These are phyloP conservation scores for Flaveria robusta DNA, from an alignment of 129 eudicot species.

Conservation along the genomic window DNA sequence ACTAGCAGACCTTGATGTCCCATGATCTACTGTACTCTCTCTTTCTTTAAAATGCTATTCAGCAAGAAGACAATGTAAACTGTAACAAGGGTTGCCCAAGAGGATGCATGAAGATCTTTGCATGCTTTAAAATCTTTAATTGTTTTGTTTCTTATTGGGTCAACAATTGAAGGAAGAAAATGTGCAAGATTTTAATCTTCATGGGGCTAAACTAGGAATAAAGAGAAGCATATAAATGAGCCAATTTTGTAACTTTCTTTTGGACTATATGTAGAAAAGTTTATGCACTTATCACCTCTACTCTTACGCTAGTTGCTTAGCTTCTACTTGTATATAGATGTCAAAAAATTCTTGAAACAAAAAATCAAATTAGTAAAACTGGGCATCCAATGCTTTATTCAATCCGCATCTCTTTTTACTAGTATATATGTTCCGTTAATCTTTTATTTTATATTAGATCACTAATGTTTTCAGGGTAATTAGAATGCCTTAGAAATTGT, in stretches of 20 bases:
- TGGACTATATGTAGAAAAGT: slow-evolving; percentile 40
- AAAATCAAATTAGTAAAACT: background rate
- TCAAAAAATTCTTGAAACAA: background rate
- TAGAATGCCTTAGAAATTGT: no score
- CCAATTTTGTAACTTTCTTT: slow-evolving; percentile 48
- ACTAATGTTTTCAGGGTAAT: background rate
- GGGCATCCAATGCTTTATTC: slow-evolving; percentile 21
- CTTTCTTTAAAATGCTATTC: no score
- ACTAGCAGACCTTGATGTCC: slow-evolving; percentile 13
- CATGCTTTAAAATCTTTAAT: slow-evolving; percentile 21
- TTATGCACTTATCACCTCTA: slow-evolving; percentile 31
- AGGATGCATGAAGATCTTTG: slow-evolving; percentile 26
- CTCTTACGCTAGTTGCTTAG: slow-evolving; percentile 12
- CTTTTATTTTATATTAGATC: background rate
- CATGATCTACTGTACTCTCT: slow-evolving; percentile 3
- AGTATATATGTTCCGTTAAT: background rate
- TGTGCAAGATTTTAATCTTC: slow-evolving; percentile 30
- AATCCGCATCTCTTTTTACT: background rate
- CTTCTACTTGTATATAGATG: slow-evolving; percentile 20
- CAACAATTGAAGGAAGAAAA: slow-evolving; percentile 23
- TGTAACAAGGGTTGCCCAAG: slow-evolving; percentile 2
- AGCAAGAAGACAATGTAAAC: slow-evolving; percentile 10
- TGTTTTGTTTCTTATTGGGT: slow-evolving; percentile 19
- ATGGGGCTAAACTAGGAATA: slow-evolving; percentile 34
- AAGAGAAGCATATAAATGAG: slow-evolving; percentile 39